phyloP scores from a whole-genome alignment of 208 protist genomes.

The Wallacemonas sp. region DNA sequence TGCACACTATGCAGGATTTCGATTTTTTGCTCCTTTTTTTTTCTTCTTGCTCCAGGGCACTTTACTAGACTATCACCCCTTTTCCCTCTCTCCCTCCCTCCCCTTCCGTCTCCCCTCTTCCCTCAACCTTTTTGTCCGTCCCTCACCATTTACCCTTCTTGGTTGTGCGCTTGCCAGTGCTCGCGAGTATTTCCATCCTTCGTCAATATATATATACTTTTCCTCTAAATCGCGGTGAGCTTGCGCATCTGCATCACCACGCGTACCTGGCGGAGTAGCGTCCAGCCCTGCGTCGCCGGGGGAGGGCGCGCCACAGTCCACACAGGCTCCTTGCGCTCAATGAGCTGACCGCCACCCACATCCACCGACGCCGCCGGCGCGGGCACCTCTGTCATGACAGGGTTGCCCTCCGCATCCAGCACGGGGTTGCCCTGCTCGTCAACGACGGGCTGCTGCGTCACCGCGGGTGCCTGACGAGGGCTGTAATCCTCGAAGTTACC shows the following conservation, averaged over 20 bases:
- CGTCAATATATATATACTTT: too few relatives aligned
- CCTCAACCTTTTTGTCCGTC: neutral
- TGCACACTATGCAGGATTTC: too few relatives aligned
- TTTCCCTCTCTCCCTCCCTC: conserved; percentile 3
- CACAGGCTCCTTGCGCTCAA: conserved; percentile 27
- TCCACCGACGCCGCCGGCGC: neutral
- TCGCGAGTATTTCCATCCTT: too few relatives aligned
- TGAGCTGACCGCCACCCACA: conserved; percentile 14
- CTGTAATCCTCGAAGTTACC: conserved; percentile 16
- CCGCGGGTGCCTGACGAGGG: neutral
- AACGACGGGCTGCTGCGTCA: neutral
- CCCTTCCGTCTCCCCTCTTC: neutral
- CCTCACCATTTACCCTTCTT: conserved; percentile 3
- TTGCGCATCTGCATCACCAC: conserved; percentile 35
- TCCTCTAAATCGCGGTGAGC: conserved; percentile 33
- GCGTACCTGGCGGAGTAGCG: conserved; percentile 26
- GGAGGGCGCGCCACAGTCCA: conserved; percentile 21
- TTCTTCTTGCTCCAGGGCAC: neutral
- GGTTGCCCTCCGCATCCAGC: neutral
- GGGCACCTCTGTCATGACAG: conserved; percentile 5
- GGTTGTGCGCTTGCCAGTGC: too few relatives aligned
- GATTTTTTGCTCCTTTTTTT: conserved; percentile 6
- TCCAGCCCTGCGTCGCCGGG: conserved; percentile 17
- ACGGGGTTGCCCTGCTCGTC: conserved; percentile 5
- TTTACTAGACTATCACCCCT: too few relatives aligned